Evolutionary conservation across 2,329 filamentous ascomycete genomes (phyloP), one percentile per base, ranked within the genome.

Genomic region (Colletotrichum agaves): DNA sequence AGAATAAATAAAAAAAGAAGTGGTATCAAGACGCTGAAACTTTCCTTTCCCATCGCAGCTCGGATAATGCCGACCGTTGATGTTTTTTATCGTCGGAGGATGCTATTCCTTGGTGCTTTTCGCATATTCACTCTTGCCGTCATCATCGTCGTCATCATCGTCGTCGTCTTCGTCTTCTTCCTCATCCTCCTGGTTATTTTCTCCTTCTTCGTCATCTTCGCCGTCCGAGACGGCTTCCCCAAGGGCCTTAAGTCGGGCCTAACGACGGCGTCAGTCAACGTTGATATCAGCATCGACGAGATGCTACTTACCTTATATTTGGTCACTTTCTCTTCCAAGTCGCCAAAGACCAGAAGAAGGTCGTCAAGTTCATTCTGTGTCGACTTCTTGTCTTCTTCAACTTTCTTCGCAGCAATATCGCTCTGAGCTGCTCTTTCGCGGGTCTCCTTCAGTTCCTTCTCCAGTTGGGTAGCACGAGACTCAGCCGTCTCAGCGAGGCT

Each of bases 361-460:
- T 96, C 93, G 72, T 96, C 93, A 50, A 95, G 82, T 77, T 96
- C 93, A 3, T 87, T 84, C 75, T 95, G 92, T 5, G 86, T 85
- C 1, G 85, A 80, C 69, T 88, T 84, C 62, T 87, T 88, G 65
- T 91, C 88, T 67, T 88, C 85, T 71, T 90, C 87, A 69, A 87
- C 90, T 70, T 85, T 80, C 50, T 78, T 74, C 15, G 78, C 59
- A 23, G 76, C 72, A 4, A 72, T 68, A 59, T 80, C 75, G 49
- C 74, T 70, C 79, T 83, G 57, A 7, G 58, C 67, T 7, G 65
- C 66, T 50, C 75, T 71, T 5, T 73, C 71, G 5, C 76, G 71
- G 53, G 75, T 71, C 47, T 72, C 72, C 53, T 77, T 72, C 3
- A 80, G 64, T 15, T 73, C 71, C 50, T 71, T 70, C 49, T 77